A percentile compares a stretch with the other conserved stretches of the same genome.
These are phyloP conservation scores for Liriodendron chinense DNA, from an alignment of 164 flowering plant genomes.

Conservation along the genomic window DNA sequence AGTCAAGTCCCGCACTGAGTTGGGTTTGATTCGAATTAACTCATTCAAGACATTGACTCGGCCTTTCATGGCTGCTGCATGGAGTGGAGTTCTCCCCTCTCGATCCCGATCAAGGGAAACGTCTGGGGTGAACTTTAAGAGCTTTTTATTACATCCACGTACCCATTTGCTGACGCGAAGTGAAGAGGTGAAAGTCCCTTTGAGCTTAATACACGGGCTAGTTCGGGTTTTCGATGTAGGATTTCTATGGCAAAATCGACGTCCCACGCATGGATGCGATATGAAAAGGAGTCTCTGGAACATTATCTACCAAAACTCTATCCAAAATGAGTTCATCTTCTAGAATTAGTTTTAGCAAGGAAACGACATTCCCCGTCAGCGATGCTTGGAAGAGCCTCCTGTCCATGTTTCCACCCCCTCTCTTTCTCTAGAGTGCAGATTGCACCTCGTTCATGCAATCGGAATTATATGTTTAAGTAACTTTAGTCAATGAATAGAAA, in stretches of 20 bases:
- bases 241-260: not conserved
- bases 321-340: not conserved
- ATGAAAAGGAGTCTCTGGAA: not conserved
- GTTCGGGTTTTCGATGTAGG: not conserved
- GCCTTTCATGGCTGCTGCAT: conserved; percentile 28
- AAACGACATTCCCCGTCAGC: not conserved
- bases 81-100: not conserved
- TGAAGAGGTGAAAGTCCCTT: not conserved
- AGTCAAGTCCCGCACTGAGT: not conserved
- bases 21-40: conserved; percentile 8
- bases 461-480: too few species aligned
- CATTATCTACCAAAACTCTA: not conserved
- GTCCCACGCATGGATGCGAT: not conserved
- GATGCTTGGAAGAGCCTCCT: not conserved
- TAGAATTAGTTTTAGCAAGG: not conserved
- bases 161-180: not conserved
- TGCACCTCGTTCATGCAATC: too few species aligned
- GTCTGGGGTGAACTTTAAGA: not conserved
- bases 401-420: not conserved
- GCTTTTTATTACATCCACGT: not conserved
- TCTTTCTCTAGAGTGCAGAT: too few species aligned
- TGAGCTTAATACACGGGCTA: not conserved
- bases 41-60: conserved; percentile 16
- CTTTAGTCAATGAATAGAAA: too few species aligned
- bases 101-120: not conserved